Evolutionary conservation across 1,284 basidiomycete genomes (phyloP).

Genomic region (Cryptococcus amylolentus): DNA sequence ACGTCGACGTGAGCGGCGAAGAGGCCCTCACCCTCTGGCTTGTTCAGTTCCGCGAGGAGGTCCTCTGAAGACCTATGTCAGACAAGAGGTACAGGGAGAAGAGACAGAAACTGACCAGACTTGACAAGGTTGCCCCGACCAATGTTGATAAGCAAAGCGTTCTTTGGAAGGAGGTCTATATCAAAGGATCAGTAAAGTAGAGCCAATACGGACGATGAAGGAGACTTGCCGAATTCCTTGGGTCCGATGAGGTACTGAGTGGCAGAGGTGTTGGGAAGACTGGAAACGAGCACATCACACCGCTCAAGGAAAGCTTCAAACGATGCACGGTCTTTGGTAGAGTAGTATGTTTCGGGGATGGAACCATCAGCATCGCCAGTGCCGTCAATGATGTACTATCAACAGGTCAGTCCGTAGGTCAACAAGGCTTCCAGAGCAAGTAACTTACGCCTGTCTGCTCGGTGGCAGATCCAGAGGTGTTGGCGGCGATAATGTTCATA

Average conservation of each 20-base stretch:
- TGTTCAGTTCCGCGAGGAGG: not conserved
- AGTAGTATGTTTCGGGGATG: conserved; percentile 23
- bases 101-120: conserved; percentile 22
- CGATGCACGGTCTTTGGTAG: conserved; percentile 26
- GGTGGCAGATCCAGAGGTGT: conserved; percentile 26
- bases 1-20: not conserved
- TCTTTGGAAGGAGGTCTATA: conserved; percentile 25
- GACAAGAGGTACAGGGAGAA: not conserved
- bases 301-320: conserved; percentile 33
- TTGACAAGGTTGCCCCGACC: conserved; percentile 42
- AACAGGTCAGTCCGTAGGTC: too few species aligned
- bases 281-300: conserved; percentile 39
- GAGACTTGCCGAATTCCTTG: not conserved
- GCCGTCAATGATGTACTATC: not conserved
- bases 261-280: conserved; percentile 22
- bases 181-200: not conserved
- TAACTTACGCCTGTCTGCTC: conserved; percentile 1
- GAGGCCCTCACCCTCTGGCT: not conserved
- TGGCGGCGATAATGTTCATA: conserved; percentile 41
- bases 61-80: conserved; percentile 14
- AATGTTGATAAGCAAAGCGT: conserved; percentile 45
- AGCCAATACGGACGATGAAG: not conserved
- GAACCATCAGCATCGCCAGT: not conserved
- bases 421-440: not conserved
- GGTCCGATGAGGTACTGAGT: not conserved